Percentiles rank a stretch among this genome's conserved stretches.
Evolutionary conservation across 2,329 filamentous ascomycete species (phyloP).

Genomic region (Gaeumannomyces tritici): DNA sequence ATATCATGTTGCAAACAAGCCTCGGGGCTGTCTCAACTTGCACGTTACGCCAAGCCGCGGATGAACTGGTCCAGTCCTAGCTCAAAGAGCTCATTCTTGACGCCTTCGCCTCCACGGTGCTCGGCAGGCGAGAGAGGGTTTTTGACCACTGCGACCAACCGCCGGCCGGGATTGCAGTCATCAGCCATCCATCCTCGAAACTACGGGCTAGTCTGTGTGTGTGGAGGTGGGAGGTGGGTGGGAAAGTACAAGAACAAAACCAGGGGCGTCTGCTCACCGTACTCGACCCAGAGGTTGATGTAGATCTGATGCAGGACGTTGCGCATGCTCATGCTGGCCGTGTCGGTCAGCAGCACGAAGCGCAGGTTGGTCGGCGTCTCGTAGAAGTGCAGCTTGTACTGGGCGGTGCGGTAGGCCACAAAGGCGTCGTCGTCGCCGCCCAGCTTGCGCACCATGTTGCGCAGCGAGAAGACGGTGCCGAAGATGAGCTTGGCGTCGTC

Average conservation of each 20-base stretch:
- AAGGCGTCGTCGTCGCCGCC: conserved; percentile 93
- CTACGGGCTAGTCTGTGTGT: too few species aligned
- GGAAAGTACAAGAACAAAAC: not conserved
- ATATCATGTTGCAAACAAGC: too few species aligned
- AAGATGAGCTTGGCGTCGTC: conserved; percentile 97
- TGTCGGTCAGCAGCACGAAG: conserved; percentile 94
- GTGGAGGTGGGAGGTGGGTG: too few species aligned
- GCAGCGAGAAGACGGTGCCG: conserved; percentile 88
- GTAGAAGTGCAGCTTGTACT: conserved; percentile 99
- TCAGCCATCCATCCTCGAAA: not conserved
- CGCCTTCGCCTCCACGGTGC: conserved; percentile 59
- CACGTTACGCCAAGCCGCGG: conserved; percentile 47
- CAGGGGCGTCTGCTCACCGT: conserved; percentile 45
- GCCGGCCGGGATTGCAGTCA: conserved; percentile 10
- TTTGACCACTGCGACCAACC: conserved; percentile 47
- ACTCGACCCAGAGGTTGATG: conserved; percentile 96
- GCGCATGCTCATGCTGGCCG: conserved; percentile 78
- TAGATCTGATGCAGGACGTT: conserved; percentile 97
- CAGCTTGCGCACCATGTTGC: conserved; percentile 94
- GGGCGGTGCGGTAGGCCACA: conserved; percentile 81
- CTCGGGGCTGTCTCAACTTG: too few species aligned
- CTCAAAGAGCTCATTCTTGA: conserved; percentile 63
- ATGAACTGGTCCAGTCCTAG: conserved; percentile 70
- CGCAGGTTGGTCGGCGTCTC: conserved; percentile 94
- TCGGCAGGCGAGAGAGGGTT: conserved; percentile 61